A percentile compares a stretch with the other conserved stretches of the same genome.
These are phyloP conservation scores for Astrocystis sublimbata DNA, from an alignment of 495 filamentous ascomycete species.

Conservation along the genomic window DNA sequence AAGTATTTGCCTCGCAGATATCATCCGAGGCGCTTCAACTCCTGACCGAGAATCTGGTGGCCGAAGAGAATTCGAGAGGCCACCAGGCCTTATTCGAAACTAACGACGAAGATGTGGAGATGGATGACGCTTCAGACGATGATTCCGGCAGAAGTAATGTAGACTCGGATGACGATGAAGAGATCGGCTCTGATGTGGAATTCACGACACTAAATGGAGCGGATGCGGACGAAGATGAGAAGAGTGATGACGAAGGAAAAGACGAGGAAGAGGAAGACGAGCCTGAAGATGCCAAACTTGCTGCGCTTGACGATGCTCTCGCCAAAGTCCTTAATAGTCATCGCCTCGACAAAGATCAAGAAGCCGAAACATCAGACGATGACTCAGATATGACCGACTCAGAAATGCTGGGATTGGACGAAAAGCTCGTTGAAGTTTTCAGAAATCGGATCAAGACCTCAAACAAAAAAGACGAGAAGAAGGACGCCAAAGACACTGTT, in stretches of 20 bases:
- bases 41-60: slow-evolving; percentile 70
- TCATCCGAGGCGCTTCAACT: slow-evolving; percentile 72
- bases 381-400: slow-evolving; percentile 88
- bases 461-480: slow-evolving; percentile 73
- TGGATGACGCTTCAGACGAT: slow-evolving; percentile 46
- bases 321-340: slow-evolving; percentile 70
- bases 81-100: slow-evolving; percentile 85
- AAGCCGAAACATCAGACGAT: slow-evolving; percentile 54
- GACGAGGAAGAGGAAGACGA: slow-evolving; percentile 44
- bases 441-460: slow-evolving; percentile 59
- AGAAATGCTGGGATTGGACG: slow-evolving; percentile 90
- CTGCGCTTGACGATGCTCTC: slow-evolving; percentile 75
- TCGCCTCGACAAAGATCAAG: slow-evolving; percentile 55
- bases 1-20: slow-evolving; percentile 70
- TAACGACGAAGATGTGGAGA: slow-evolving; percentile 60
- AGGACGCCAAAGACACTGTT: slow-evolving; percentile 84
- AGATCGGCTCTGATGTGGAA: slow-evolving; percentile 50
- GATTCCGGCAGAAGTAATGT: slow-evolving; percentile 38
- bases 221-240: slow-evolving; percentile 46
- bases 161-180: slow-evolving; percentile 38
- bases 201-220: slow-evolving; percentile 38
- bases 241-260: slow-evolving; percentile 49
- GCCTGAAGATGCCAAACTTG: slow-evolving; percentile 39
- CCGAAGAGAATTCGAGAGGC: slow-evolving; percentile 78
- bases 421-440: slow-evolving; percentile 80